Conservation (phyloP, 108 stramenopile genomes). For the Skeletonema costatum region DNA sequence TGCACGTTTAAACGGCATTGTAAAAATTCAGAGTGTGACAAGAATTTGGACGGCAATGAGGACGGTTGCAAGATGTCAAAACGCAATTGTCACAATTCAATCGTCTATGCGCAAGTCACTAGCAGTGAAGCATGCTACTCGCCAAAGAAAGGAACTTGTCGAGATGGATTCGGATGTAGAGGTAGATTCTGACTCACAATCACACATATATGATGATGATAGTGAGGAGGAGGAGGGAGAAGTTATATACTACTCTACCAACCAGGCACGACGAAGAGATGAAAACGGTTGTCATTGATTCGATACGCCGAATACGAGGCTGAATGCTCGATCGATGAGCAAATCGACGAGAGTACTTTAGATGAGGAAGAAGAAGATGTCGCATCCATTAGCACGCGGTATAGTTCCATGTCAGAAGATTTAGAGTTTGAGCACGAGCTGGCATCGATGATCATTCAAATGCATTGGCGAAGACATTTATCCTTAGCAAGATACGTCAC, state of each 20-base stretch:
- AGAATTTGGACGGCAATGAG: slow-evolving; percentile 32
- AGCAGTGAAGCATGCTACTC: slow-evolving; percentile 7
- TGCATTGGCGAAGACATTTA: slow-evolving; percentile 1
- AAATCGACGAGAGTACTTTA: not conserved
- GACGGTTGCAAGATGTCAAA: not conserved
- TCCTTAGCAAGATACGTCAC: not conserved
- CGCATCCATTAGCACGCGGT: not conserved
- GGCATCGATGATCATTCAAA: slow-evolving; percentile 5
- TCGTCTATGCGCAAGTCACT: not conserved
- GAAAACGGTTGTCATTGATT: not conserved
- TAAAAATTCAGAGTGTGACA: slow-evolving; percentile 15
- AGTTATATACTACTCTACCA: not conserved
- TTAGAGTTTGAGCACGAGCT: not conserved
- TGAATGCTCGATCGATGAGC: not conserved
- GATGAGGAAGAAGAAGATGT: not conserved
- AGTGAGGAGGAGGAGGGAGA: not conserved
- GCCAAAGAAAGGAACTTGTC: not conserved
- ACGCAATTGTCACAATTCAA: slow-evolving; percentile 1
- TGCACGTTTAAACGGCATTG: not conserved
- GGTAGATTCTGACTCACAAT: not conserved
- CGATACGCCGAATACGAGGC: not conserved
- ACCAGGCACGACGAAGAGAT: not conserved
- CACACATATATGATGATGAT: not conserved
- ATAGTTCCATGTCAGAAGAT: not conserved
- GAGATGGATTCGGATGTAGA: not conserved